Evolutionary conservation across 148 eudicot genomes (phyloP), one percentile per base, ranked within the genome.

Genomic region (Nyssa sinensis): DNA sequence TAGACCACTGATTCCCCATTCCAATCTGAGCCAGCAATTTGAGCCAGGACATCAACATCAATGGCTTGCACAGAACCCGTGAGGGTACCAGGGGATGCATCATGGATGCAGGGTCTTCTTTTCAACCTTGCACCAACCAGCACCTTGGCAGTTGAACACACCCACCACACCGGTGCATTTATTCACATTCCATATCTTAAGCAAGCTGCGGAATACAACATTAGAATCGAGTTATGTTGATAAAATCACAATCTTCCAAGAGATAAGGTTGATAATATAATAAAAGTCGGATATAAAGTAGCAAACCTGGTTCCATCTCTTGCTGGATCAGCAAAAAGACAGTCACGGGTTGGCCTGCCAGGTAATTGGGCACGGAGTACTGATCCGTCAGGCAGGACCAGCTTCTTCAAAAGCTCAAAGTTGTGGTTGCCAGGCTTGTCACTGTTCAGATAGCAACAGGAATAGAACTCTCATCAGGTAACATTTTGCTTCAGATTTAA

Each of bases 121-220:
- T 11, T 60, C 74, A 16, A 88, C 74, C 84, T 85, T 92, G 81
- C 97, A 90, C 98, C 98, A 94, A 34, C 97, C 98, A 4, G 97
- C 98, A 74, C 98, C 97, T 72, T 94, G 98, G 86, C 98, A 94
- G 79, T 94, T 94, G 86, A 94, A 94, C 10, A 92, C 86, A 37
- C 98, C 98, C 33, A 94, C 92, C 77, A 94, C 89, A 58, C 98
- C 98, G 7, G 92, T 82, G 79, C 86, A 90, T 62, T 92, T 92
- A 85, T 94, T 94, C 80, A 76, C 67, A 74, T 92, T 94, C 98
- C 98, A 94, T 33, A 94, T 85, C 62, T 94, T 92, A 69, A 94
- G 89, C 86, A 94, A 85, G 85, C 96, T 94, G 87, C 79, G 84
- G 19, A 76, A 35, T 35, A 61, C 3, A 65, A 4, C 32, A 24